Percentiles rank a stretch among this genome's conserved stretches.
Evolutionary conservation across 495 filamentous ascomycete species (phyloP).

Genomic region (Penicillium tannophilum): DNA sequence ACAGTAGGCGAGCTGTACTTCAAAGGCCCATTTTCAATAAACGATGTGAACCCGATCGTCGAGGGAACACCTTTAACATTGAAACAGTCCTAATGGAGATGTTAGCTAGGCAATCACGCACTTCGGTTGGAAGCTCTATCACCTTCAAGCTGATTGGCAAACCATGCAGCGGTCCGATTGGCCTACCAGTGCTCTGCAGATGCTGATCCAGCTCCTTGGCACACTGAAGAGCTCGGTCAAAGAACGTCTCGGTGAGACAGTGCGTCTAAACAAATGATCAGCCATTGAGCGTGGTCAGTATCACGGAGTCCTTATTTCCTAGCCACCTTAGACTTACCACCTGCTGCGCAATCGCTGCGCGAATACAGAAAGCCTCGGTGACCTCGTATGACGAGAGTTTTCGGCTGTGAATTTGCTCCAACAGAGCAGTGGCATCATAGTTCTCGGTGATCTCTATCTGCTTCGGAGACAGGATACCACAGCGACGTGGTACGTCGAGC

Average conservation of each 20-base stretch:
- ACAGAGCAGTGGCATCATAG: constrained; percentile 47
- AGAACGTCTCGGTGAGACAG: constrained; percentile 64
- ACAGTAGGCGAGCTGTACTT: constrained; percentile 24
- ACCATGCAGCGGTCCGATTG: constrained; percentile 63
- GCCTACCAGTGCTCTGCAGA: constrained; percentile 32
- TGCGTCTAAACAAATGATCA: constrained; percentile 35
- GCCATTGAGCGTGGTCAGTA: neutral
- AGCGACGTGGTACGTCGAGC: constrained; percentile 38
- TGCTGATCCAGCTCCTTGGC: constrained; percentile 42
- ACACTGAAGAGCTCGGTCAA: constrained; percentile 37
- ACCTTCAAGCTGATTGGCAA: constrained; percentile 65
- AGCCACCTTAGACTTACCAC: constrained; percentile 31
- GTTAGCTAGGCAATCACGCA: neutral
- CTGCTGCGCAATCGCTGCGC: constrained; percentile 57
- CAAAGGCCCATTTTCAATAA: constrained; percentile 22
- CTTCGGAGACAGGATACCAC: constrained; percentile 46
- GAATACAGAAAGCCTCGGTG: constrained; percentile 55
- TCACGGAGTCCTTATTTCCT: neutral
- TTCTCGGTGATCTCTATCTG: constrained; percentile 59
- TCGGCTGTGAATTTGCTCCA: constrained; percentile 10
- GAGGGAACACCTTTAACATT: constrained; percentile 24
- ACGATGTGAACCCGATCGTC: constrained; percentile 23
- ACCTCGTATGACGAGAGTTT: constrained; percentile 37
- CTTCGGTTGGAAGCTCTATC: neutral
- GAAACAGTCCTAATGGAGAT: constrained; percentile 21